Percentiles rank a stretch among this genome's conserved stretches.
phyloP scores from a whole-genome alignment of 768 basidiomycete species.

The Russula ochroleuca region DNA sequence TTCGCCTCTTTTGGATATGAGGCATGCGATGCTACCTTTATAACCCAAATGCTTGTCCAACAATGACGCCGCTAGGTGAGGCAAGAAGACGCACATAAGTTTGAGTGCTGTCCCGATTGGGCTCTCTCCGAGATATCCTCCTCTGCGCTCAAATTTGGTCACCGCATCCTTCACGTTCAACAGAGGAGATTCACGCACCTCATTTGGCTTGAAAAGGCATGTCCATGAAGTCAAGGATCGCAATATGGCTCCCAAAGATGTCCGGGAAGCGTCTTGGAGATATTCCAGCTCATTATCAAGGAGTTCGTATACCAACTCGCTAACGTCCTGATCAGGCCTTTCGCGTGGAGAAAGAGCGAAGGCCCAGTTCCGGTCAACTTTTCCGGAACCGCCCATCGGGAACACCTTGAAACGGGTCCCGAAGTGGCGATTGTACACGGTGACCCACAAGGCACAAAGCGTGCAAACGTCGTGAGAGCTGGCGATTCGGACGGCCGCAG shows the following conservation, averaged over 20 bases:
- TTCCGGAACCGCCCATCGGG: constrained; percentile 21
- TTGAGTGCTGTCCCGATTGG: constrained; percentile 13
- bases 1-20: constrained; percentile 13
- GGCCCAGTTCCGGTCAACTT: constrained; percentile 21
- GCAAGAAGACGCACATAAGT: constrained; percentile 23
- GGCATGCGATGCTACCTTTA: constrained; percentile 16
- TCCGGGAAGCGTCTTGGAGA: constrained; percentile 3
- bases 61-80: constrained; percentile 16
- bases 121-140: background rate
- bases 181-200: constrained; percentile 2
- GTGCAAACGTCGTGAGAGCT: constrained; percentile 24
- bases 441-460: constrained; percentile 24
- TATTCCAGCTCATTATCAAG: constrained; percentile 18
- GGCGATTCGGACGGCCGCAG: constrained; percentile 16
- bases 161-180: background rate
- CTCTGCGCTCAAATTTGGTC: constrained; percentile 6
- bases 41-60: constrained; percentile 19
- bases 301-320: constrained; percentile 20
- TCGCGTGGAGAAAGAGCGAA: constrained; percentile 18
- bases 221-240: constrained; percentile 13
- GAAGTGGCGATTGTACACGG: constrained; percentile 22
- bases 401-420: constrained; percentile 22
- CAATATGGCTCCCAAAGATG: background rate
- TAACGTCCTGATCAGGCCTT: constrained; percentile 21
- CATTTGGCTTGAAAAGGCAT: constrained; percentile 2